Evolutionary conservation across 345 rosid species (phyloP), one percentile per base, ranked within the genome.

Genomic region (Balakata baccata): DNA sequence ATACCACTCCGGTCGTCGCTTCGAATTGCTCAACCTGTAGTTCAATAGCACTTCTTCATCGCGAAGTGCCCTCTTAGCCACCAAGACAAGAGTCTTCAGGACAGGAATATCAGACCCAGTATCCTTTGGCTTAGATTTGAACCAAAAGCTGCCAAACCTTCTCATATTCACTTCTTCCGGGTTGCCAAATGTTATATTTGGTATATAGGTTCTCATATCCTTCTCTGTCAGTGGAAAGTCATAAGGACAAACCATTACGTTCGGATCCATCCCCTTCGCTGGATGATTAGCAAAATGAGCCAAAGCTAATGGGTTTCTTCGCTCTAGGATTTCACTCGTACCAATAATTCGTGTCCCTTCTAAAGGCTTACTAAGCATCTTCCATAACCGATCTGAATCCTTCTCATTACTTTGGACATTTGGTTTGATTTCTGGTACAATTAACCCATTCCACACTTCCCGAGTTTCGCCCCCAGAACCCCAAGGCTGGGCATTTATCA

Each of bases 401-500:
- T 82, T 81, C 68, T 56, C 87, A 7, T 38, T 38, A 34, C 60
- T 75, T 60, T 74, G 77, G 18, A 63, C n/a, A 11, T 63, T 53
- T 65, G 80, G 66, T 66, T 59, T 81, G 69, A 66, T 37, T 62
- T 86, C 85, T 75, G 82, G 75, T 39, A 50, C 39, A 17, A 37
- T 66, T 38, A 69, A 76, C 64, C 89, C 86, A 75, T 86, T 79
- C 98, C 98, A 94, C 22, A 77, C 52, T 71, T 86, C 83, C 20
- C 92, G 87, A 58, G 79, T 75, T 68, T 92, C 87, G 14, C 87
- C 90, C 60, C 98, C 98, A 56, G 22, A 74, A 60, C 96, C 96
- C 98, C 98, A 90, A 67, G 95, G 89, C 65, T 90, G 88, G 67
- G 94, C 93, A 74, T 92, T 88, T 81, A 94, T 88, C 34, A 92